These are phyloP conservation scores for Fomitopsis schrenkii DNA, from an alignment of 1,284 basidiomycete species.

Conservation along the genomic window DNA sequence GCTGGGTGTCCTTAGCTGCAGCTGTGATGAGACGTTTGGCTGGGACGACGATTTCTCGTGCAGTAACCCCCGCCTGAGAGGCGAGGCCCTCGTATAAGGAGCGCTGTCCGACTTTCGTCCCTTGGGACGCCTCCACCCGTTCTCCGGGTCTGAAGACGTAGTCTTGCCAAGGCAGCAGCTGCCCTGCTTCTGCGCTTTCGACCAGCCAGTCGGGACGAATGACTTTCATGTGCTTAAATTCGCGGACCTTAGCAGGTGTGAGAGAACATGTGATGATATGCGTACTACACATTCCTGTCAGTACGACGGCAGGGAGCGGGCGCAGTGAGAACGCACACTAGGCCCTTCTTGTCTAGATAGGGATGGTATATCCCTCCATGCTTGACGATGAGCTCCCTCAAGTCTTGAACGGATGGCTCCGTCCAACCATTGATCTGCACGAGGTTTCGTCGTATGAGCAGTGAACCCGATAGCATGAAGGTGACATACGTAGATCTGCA, in stretches of 20 bases:
- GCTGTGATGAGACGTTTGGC: neutral
- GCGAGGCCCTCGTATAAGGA: conserved; percentile 26
- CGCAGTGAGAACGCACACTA: conserved; percentile 50
- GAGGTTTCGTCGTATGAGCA: neutral
- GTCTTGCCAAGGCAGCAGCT: conserved; percentile 75
- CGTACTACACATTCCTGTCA: conserved; percentile 45
- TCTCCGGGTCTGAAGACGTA: conserved; percentile 53
- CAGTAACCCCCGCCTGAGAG: conserved; percentile 4
- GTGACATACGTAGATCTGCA: conserved; percentile 75
- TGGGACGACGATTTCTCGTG: neutral
- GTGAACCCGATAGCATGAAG: neutral
- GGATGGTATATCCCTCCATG: conserved; percentile 85
- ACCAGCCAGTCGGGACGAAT: conserved; percentile 86
- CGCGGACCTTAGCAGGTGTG: conserved; percentile 84
- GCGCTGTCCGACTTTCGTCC: conserved; percentile 35
- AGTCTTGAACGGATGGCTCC: conserved; percentile 80
- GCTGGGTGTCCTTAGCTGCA: neutral
- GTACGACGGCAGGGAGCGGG: neutral
- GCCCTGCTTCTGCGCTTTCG: conserved; percentile 63
- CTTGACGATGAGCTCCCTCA: conserved; percentile 76
- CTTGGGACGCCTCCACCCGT: conserved; percentile 46
- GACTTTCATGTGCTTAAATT: conserved; percentile 88
- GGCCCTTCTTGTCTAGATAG: conserved; percentile 76
- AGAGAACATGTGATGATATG: conserved; percentile 90
- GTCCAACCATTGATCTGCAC: conserved; percentile 88